These are phyloP conservation scores for Suillus cothurnatus DNA, from an alignment of 768 basidiomycete species.

Conservation along the genomic window DNA sequence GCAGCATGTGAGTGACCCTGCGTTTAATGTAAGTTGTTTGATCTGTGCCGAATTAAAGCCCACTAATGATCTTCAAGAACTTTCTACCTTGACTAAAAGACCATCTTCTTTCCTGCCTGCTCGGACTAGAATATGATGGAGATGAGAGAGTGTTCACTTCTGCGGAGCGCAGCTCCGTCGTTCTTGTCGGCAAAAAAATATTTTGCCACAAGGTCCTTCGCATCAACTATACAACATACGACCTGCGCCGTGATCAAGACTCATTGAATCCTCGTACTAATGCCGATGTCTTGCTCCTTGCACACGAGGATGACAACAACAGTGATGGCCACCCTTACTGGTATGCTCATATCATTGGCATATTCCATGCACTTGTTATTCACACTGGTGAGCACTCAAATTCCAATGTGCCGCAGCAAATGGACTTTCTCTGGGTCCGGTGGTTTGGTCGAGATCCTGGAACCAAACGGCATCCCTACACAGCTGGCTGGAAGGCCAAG, in stretches of 20 bases:
- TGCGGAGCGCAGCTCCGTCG: slow-evolving; percentile 24
- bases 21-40: too few species aligned
- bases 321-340: slow-evolving; percentile 36
- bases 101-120: too few species aligned
- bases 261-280: slow-evolving; percentile 33
- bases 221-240: slow-evolving; percentile 36
- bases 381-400: not conserved
- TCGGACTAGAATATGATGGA: too few species aligned
- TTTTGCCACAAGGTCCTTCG: slow-evolving; percentile 35
- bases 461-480: too few species aligned
- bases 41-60: too few species aligned
- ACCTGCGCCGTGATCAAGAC: slow-evolving; percentile 26
- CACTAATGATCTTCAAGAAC: too few species aligned
- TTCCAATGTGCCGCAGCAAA: too few species aligned
- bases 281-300: slow-evolving; percentile 35
- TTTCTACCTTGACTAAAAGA: too few species aligned
- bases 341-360: slow-evolving; percentile 27
- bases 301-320: slow-evolving; percentile 30
- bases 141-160: slow-evolving; percentile 15
- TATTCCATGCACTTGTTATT: not conserved
- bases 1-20: too few species aligned
- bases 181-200: slow-evolving; percentile 31
- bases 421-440: too few species aligned
- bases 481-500: too few species aligned
- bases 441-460: too few species aligned